phyloP scores from a whole-genome alignment of 169 alveolate genomes.

The Plasmodium sp. region DNA sequence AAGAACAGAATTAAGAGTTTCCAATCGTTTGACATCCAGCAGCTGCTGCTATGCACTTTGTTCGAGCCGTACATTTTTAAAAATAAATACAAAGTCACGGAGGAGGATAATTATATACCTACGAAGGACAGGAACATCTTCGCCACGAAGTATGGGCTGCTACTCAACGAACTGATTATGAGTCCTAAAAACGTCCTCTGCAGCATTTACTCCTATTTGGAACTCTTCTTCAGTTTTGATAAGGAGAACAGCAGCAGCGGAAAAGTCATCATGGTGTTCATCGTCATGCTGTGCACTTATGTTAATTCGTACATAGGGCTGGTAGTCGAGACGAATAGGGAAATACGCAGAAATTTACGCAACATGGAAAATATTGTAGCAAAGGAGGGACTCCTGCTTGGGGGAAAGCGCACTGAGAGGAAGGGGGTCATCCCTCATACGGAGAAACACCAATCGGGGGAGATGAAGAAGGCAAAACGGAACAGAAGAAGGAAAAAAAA shows the following conservation, averaged over 20 bases:
- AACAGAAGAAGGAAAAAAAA: not conserved
- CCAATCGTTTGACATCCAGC: conserved; percentile 84
- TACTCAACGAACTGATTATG: conserved; percentile 82
- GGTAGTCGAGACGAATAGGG: conserved; percentile 39
- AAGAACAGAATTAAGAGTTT: conserved; percentile 82
- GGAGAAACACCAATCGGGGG: not conserved
- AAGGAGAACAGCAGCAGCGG: conserved; percentile 23
- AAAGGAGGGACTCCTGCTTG: not conserved
- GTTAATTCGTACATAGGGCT: conserved; percentile 48
- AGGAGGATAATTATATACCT: conserved; percentile 81
- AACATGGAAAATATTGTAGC: conserved; percentile 40
- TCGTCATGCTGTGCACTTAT: conserved; percentile 42
- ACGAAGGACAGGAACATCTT: conserved; percentile 78
- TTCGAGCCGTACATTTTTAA: conserved; percentile 87
- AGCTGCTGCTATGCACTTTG: conserved; percentile 83
- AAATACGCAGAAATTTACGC: conserved; percentile 14
- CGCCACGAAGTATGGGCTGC: conserved; percentile 85
- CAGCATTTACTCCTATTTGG: conserved; percentile 55
- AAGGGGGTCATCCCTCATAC: not conserved
- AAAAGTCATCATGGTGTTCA: conserved; percentile 35
- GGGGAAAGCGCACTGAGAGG: not conserved
- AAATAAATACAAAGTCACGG: conserved; percentile 75
- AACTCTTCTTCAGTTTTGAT: conserved; percentile 47
- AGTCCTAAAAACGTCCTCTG: conserved; percentile 69
- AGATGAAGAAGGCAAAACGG: not conserved